A percentile compares a stretch with the other conserved stretches of the same genome.
phyloP scores from a whole-genome alignment of 164 flowering plant species.

The Aristolochia californica region DNA sequence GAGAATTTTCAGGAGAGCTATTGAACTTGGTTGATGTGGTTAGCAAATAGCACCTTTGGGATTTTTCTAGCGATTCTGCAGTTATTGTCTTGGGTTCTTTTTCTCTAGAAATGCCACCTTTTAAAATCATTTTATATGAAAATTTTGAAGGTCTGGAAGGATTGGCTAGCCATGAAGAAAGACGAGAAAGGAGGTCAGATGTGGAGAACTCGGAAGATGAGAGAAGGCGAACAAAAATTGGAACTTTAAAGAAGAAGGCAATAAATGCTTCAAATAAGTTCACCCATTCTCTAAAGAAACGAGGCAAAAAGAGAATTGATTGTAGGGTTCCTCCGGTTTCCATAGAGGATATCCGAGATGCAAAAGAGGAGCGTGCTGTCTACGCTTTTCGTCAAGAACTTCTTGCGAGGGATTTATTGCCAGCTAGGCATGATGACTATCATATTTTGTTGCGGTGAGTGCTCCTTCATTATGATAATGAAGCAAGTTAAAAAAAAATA shows the following conservation, averaged over 20 bases:
- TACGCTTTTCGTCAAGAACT: slow-evolving; percentile 59
- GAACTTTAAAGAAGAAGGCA: slow-evolving; percentile 69
- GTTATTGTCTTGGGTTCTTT: not conserved
- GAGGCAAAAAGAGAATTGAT: slow-evolving; percentile 72
- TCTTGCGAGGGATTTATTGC: slow-evolving; percentile 49
- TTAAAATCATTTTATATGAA: not conserved
- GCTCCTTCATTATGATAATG: too few species aligned
- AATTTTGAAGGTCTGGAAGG: slow-evolving; percentile 34
- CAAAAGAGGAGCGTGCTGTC: slow-evolving; percentile 73
- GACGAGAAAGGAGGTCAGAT: slow-evolving; percentile 59
- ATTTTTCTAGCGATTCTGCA: not conserved
- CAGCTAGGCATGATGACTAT: slow-evolving; percentile 79
- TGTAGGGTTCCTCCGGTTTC: slow-evolving; percentile 59
- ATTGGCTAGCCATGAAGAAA: slow-evolving; percentile 35
- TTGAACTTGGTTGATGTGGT: too few species aligned
- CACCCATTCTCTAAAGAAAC: slow-evolving; percentile 81
- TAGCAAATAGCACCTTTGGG: not conserved
- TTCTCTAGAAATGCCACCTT: too few species aligned
- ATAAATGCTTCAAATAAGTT: slow-evolving; percentile 77
- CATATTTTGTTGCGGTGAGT: slow-evolving; percentile 66
- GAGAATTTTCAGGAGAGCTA: too few species aligned
- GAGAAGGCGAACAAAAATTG: slow-evolving; percentile 62
- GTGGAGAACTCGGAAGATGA: slow-evolving; percentile 77
- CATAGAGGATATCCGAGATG: slow-evolving; percentile 77
- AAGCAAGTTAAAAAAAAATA: too few species aligned